Percentiles rank a stretch among this genome's conserved stretches.
Conservation (phyloP, 345 rosid species). For the Populus euphratica region DNA sequence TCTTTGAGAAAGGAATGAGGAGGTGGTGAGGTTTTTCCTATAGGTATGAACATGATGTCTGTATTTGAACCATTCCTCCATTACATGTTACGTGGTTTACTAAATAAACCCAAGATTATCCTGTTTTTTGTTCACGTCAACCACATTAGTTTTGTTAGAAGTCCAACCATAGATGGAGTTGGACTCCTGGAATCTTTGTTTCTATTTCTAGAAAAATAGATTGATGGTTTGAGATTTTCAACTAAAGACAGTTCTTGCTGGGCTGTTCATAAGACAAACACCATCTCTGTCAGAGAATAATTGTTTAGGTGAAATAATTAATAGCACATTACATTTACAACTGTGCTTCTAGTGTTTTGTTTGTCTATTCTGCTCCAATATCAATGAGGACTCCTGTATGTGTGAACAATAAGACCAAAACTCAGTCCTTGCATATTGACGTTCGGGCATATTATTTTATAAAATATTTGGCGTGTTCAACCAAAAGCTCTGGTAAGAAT, state of each 20-base stretch:
- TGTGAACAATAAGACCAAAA: neutral
- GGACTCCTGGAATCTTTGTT: slow-evolving; percentile 5
- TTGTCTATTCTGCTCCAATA: neutral
- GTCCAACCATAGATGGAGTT: neutral
- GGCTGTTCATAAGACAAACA: neutral
- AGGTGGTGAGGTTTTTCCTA: neutral
- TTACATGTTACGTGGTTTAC: neutral
- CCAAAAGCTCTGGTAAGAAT: neutral
- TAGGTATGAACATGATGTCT: neutral
- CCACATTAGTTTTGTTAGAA: neutral
- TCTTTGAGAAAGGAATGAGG: slow-evolving; percentile 15
- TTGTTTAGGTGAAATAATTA: neutral
- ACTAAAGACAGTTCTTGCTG: neutral
- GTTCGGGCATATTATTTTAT: neutral
- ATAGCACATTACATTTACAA: neutral
- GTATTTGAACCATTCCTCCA: neutral
- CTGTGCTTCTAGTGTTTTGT: neutral
- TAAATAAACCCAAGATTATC: neutral
- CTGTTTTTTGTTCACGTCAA: neutral
- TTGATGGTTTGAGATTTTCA: slow-evolving; percentile 8
- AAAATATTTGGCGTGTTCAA: neutral
- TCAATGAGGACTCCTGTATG: neutral
- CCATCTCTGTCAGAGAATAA: neutral
- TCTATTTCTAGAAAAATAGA: neutral
- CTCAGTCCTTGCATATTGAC: neutral